Evolutionary conservation across 345 rosid species (phyloP).

Genomic region (Gossypium arboreum): DNA sequence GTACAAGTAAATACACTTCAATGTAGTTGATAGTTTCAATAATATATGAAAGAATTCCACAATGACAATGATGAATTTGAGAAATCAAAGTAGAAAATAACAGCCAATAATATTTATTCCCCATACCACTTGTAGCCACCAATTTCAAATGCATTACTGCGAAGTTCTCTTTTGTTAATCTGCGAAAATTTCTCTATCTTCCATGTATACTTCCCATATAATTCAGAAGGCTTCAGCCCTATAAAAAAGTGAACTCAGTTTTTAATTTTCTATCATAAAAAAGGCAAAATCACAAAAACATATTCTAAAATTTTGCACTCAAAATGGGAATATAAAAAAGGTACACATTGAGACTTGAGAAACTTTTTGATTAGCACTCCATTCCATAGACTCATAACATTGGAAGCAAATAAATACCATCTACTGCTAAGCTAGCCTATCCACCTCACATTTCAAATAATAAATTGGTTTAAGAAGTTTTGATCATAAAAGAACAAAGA

Average conservation of each 20-base stretch:
- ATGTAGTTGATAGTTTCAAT: too few relatives aligned
- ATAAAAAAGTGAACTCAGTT: slow-evolving; percentile 20
- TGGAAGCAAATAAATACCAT: too few relatives aligned
- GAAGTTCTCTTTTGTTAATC: slow-evolving; percentile 75
- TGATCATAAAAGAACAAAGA: not conserved
- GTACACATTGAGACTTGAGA: too few relatives aligned
- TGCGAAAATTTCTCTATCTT: slow-evolving; percentile 84
- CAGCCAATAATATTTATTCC: slow-evolving; percentile 8
- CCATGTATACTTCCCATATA: slow-evolving; percentile 81
- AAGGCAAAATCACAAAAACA: not conserved
- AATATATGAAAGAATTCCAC: not conserved
- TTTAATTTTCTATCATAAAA: slow-evolving; percentile 13
- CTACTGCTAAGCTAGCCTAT: too few relatives aligned
- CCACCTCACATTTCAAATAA: too few relatives aligned
- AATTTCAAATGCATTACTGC: slow-evolving; percentile 73
- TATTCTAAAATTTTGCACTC: not conserved
- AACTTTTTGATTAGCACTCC: too few relatives aligned
- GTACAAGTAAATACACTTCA: not conserved
- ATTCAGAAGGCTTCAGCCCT: slow-evolving; percentile 77
- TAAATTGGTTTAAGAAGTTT: slow-evolving; percentile 12
- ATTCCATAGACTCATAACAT: too few relatives aligned
- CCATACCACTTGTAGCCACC: slow-evolving; percentile 92
- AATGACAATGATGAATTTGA: not conserved
- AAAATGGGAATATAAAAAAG: not conserved
- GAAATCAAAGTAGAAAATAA: not conserved